Evolutionary conservation across 2,329 filamentous ascomycete species (phyloP).

Genomic region (Cladorrhinum sp.): DNA sequence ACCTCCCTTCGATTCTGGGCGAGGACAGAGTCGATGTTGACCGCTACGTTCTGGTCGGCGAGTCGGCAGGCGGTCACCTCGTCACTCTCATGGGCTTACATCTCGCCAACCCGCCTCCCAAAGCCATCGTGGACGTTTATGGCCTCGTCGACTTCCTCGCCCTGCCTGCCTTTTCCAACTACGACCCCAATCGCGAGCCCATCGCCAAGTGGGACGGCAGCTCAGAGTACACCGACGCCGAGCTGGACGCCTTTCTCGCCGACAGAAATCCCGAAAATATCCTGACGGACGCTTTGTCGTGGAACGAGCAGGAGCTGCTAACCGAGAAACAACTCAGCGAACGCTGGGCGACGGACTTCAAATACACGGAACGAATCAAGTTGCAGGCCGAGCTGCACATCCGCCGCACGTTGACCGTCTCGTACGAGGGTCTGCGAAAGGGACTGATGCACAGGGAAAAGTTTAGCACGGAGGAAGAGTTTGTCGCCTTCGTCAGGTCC

Average conservation of each 20-base stretch:
- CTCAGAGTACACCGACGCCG: slow-evolving; percentile 18
- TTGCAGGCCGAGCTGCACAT: slow-evolving; percentile 25
- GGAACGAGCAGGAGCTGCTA: slow-evolving; percentile 21
- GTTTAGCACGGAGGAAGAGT: slow-evolving; percentile 17
- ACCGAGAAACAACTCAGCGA: slow-evolving; percentile 17
- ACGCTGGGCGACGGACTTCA: slow-evolving; percentile 21
- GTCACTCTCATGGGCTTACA: slow-evolving; percentile 21
- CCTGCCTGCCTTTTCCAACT: slow-evolving; percentile 7
- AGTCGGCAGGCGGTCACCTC: slow-evolving; percentile 26
- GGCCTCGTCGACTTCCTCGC: slow-evolving; percentile 21
- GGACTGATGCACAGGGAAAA: slow-evolving; percentile 21
- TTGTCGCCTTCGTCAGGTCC: slow-evolving; percentile 15
- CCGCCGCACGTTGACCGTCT: slow-evolving; percentile 10
- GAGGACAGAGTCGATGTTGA: slow-evolving; percentile 21
- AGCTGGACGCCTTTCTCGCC: slow-evolving; percentile 17
- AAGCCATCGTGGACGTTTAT: slow-evolving; percentile 23
- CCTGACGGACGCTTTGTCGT: slow-evolving; percentile 21
- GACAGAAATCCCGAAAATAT: slow-evolving; percentile 20
- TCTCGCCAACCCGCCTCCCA: slow-evolving; percentile 10
- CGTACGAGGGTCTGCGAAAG: slow-evolving; percentile 10
- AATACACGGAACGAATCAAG: slow-evolving; percentile 18
- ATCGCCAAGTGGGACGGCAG: slow-evolving; percentile 16
- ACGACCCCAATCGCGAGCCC: not conserved
- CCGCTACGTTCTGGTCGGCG: slow-evolving; percentile 25
- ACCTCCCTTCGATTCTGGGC: slow-evolving; percentile 20